Percentiles rank a stretch among this genome's conserved stretches.
Evolutionary conservation across 2,329 filamentous ascomycete genomes (phyloP).

Genomic region (Colletotrichum sansevieriae): DNA sequence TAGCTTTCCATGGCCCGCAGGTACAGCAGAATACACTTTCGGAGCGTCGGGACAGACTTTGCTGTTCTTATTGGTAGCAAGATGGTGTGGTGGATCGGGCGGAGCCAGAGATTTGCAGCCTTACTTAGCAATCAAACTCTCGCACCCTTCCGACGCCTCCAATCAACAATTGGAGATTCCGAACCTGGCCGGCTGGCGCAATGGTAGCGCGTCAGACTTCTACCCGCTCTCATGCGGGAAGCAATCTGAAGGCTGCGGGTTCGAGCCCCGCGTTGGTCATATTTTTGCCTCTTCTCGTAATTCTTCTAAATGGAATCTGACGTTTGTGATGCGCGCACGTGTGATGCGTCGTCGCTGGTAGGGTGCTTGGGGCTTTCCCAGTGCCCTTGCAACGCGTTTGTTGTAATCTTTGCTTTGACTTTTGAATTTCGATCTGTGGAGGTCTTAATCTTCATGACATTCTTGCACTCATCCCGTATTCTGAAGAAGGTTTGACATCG

Average conservation of each 20-base stretch:
- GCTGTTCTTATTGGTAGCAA: no score
- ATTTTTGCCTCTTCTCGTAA: neutral
- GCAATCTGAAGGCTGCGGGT: conserved; percentile 40
- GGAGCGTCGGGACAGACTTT: no score
- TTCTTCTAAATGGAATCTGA: no score
- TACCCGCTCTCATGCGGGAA: neutral
- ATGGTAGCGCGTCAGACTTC: conserved; percentile 43
- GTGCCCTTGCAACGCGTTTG: no score
- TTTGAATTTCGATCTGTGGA: no score
- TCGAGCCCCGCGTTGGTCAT: conserved; percentile 42
- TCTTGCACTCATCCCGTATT: neutral
- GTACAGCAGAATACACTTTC: no score
- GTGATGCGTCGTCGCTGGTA: no score
- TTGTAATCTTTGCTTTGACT: no score
- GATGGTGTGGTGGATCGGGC: neutral
- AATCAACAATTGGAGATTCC: conserved; percentile 24
- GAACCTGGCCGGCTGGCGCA: conserved; percentile 38
- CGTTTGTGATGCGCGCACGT: no score
- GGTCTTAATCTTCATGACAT: no score
- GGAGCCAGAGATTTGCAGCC: neutral
- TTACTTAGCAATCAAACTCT: neutral
- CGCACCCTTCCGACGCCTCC: neutral
- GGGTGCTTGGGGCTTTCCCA: no score
- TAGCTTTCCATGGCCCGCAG: no score
- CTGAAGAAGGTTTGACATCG: neutral